A percentile compares a stretch with the other conserved stretches of the same genome.
These are phyloP conservation scores for Lentinus brumalis DNA, from an alignment of 768 basidiomycete species.

Conservation along the genomic window DNA sequence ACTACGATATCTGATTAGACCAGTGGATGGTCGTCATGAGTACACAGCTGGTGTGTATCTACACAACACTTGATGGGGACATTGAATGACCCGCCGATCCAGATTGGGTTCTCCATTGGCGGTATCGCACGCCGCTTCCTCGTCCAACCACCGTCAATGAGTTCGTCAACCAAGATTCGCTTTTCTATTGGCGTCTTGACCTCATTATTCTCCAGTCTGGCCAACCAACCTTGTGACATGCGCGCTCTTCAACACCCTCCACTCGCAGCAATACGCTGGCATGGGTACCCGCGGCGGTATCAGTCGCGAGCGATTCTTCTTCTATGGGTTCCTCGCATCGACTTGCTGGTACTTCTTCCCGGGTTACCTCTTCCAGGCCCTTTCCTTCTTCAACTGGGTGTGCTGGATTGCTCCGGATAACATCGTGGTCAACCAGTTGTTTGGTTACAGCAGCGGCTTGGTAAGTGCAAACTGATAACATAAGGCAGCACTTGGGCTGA, in stretches of 20 bases:
- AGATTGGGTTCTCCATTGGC: conserved; percentile 85
- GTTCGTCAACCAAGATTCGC: conserved; percentile 21
- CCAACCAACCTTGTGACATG: conserved; percentile 75
- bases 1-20: conserved; percentile 41
- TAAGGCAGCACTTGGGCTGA: conserved; percentile 18
- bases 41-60: conserved; percentile 66
- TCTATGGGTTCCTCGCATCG: conserved; percentile 59
- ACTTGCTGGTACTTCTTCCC: conserved; percentile 67
- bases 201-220: conserved; percentile 51
- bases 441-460: conserved; percentile 45
- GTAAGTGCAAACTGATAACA: conserved; percentile 1
- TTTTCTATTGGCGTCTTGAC: neutral
- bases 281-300: conserved; percentile 62
- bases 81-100: conserved; percentile 35
- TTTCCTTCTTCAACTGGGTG: conserved; percentile 86
- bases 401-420: conserved; percentile 51
- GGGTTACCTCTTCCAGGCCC: conserved; percentile 81
- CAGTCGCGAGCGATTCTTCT: conserved; percentile 77
- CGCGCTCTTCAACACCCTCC: conserved; percentile 76
- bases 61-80: conserved; percentile 10
- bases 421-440: conserved; percentile 48
- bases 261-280: conserved; percentile 68
- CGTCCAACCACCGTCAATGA: conserved; percentile 59
- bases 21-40: conserved; percentile 84
- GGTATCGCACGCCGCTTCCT: conserved; percentile 76